These are phyloP conservation scores for Phycomyces blakesleeanus DNA, from an alignment of 192 early-diverging fungal species.

Conservation along the genomic window DNA sequence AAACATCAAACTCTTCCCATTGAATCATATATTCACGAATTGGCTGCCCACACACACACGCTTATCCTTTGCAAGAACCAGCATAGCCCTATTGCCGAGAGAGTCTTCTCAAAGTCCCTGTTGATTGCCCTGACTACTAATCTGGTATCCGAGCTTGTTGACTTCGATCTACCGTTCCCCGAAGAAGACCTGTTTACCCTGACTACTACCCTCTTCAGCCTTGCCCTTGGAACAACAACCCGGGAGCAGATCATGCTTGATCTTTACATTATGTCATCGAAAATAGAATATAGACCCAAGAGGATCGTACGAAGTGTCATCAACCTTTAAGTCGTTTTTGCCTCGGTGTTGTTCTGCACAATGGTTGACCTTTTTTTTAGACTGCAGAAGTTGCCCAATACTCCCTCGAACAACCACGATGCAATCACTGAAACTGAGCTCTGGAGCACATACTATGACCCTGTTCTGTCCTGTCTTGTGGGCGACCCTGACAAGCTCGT, in stretches of 20 bases:
- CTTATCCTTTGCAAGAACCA: slow-evolving; percentile 1
- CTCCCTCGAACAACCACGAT: slow-evolving; percentile 12
- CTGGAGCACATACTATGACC: slow-evolving; percentile 24
- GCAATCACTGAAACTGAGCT: slow-evolving; percentile 21
- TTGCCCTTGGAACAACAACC: no score
- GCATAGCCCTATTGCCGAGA: slow-evolving; percentile 3
- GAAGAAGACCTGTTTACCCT: not conserved
- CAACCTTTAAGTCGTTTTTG: slow-evolving; percentile 7
- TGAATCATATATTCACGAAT: slow-evolving; percentile 14
- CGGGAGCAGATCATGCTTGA: slow-evolving; percentile 10
- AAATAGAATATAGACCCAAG: not conserved
- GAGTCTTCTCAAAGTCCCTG: not conserved
- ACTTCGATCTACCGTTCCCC: not conserved
- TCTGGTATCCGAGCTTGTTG: not conserved
- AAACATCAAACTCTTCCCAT: slow-evolving; percentile 1
- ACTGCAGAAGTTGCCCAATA: slow-evolving; percentile 18
- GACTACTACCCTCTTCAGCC: no score
- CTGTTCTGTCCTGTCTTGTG: slow-evolving; percentile 9
- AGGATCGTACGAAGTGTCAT: not conserved
- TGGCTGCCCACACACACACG: slow-evolving; percentile 6
- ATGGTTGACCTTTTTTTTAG: slow-evolving; percentile 5
- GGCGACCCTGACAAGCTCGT: slow-evolving; percentile 19
- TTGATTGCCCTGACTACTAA: not conserved
- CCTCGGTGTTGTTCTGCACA: no score
- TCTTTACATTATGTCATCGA: no score